Evolutionary conservation across 2,329 filamentous ascomycete species (phyloP), one percentile per base, ranked within the genome.

Genomic region (Diaporthe amygdali): DNA sequence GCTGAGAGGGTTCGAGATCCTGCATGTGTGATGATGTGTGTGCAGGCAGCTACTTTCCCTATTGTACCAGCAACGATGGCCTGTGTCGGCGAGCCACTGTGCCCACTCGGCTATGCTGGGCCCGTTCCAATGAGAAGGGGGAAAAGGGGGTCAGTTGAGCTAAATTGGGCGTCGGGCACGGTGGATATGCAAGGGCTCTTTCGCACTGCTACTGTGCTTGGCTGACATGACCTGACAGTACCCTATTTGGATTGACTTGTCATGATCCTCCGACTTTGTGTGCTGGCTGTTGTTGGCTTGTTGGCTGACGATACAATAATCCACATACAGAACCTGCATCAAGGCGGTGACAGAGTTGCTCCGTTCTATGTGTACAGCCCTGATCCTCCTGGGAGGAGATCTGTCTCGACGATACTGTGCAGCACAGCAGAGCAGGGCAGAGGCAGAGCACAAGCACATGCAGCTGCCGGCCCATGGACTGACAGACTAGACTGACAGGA

Each of bases 41-140:
- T 20, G 30, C 14, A 66, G 27, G 30, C 66, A 56, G 41, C 66
- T 59, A 47, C 66, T 47, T 68, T 44, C 39, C 39, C 20, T 59
- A 37, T 39, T 49, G 52, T 47, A 27, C 30, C 30, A 30, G 6
- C 2, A 32, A n/a, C 32, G n/a, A 55, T 55, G 52, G 25, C 54
- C 54, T 34, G n/a, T 56, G 32, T 25, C 34, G n/a, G n/a, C 34
- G 30, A 32, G 51, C 20, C 61, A 66, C 63, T 54, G 63, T 66
- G 63, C 25, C 51, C 47, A 54, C 37, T 34, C 64, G 64, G 64
- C 25, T 30, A 17, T 44, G 32, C 25, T 34, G 49, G 10, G 64
- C 49, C 64, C 64, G 64, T 67, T 27, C 64, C 64, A 67, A 67
- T 67, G 49, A 54, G 64, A 66, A 67, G 27, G 34, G 25, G 37